Conservation (phyloP, 2,329 filamentous ascomycete species). For the Trichophyton mentagrophytes region DNA sequence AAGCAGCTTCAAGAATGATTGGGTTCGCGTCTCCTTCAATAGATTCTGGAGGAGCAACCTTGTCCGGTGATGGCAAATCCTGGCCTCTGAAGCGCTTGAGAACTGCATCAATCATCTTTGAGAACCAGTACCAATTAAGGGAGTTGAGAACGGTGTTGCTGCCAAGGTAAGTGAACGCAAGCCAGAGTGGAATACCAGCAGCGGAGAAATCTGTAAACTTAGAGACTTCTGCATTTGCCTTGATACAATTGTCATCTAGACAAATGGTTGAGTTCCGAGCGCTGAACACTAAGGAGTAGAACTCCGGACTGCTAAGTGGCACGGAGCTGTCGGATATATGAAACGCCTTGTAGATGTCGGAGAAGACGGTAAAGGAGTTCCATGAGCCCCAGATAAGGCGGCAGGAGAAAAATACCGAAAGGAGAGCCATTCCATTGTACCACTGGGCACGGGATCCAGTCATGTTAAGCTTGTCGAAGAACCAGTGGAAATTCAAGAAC, state of each 20-base stretch:
- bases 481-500: slow-evolving; percentile 58
- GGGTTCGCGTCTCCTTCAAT: slow-evolving; percentile 22
- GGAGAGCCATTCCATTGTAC: slow-evolving; percentile 50
- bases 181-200: slow-evolving; percentile 42
- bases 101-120: slow-evolving; percentile 54
- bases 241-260: slow-evolving; percentile 27
- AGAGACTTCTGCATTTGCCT: slow-evolving; percentile 36
- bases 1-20: slow-evolving; percentile 23
- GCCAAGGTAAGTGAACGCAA: slow-evolving; percentile 45
- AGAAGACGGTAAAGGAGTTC: slow-evolving; percentile 45
- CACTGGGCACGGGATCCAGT: slow-evolving; percentile 50
- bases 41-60: slow-evolving; percentile 14
- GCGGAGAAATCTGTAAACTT: slow-evolving; percentile 32
- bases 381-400: slow-evolving; percentile 52
- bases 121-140: slow-evolving; percentile 55
- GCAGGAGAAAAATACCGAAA: slow-evolving; percentile 48
- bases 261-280: slow-evolving; percentile 25
- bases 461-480: slow-evolving; percentile 54
- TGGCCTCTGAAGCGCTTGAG: slow-evolving; percentile 45
- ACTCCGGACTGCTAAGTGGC: slow-evolving; percentile 16
- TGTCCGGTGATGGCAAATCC: slow-evolving; percentile 15
- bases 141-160: slow-evolving; percentile 49
- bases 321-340: slow-evolving; percentile 28
- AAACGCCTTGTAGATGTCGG: slow-evolving; percentile 45
- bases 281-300: slow-evolving; percentile 25